Conservation (phyloP, 2,329 filamentous ascomycete species). For the Paraphoma sp. region DNA sequence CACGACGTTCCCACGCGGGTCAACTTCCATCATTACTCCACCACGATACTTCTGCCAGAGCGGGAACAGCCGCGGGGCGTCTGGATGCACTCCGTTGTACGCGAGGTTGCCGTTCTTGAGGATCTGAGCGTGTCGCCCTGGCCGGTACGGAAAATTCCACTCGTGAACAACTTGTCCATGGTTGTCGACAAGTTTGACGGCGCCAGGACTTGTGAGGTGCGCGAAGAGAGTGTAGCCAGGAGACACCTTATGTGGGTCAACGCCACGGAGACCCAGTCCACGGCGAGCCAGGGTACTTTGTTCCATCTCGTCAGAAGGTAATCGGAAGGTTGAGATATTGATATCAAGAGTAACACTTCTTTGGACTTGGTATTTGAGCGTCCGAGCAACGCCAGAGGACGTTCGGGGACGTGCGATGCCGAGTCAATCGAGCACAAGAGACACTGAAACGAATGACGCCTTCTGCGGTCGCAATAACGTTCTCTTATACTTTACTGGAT, state of each 20-base stretch:
- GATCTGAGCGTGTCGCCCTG: slow-evolving; percentile 54
- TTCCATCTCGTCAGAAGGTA: slow-evolving; percentile 41
- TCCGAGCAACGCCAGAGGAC: not conserved
- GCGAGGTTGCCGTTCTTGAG: slow-evolving; percentile 54
- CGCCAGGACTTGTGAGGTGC: slow-evolving; percentile 50
- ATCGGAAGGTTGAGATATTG: too few species aligned
- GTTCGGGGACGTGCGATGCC: not conserved
- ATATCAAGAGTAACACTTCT: too few species aligned
- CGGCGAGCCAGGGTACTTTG: slow-evolving; percentile 53
- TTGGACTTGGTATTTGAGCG: not conserved
- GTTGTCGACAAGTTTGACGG: slow-evolving; percentile 50
- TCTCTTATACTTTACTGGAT: not conserved
- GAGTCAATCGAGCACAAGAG: not conserved
- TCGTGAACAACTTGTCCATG: slow-evolving; percentile 52
- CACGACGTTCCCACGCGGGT: slow-evolving; percentile 47
- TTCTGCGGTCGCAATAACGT: slow-evolving; percentile 1
- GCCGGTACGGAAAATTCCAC: slow-evolving; percentile 52
- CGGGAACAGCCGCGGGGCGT: slow-evolving; percentile 50
- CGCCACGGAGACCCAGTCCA: slow-evolving; percentile 50
- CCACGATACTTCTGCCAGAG: slow-evolving; percentile 57
- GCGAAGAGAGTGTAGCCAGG: slow-evolving; percentile 53
- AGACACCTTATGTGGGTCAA: slow-evolving; percentile 47
- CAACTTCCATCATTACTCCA: slow-evolving; percentile 54
- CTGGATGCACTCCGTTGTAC: slow-evolving; percentile 52
- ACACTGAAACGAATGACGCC: not conserved